Percentiles rank a stretch among this genome's conserved stretches.
These are phyloP conservation scores for Penicillium coprophilum DNA, from an alignment of 495 filamentous ascomycete genomes.

Conservation along the genomic window DNA sequence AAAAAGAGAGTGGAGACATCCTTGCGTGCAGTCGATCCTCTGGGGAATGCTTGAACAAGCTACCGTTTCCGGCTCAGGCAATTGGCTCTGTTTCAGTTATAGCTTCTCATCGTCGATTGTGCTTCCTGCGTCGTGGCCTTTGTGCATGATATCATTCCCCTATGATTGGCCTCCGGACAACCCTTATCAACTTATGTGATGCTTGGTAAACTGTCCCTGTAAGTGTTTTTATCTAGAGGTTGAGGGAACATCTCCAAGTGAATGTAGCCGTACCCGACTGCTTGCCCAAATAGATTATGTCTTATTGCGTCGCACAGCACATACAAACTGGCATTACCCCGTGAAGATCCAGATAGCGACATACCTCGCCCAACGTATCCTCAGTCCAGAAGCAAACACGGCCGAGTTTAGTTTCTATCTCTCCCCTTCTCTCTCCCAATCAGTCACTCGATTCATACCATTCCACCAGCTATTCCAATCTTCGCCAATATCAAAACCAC, in stretches of 20 bases:
- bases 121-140: not conserved
- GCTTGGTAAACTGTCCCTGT: not conserved
- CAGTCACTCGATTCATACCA: not conserved
- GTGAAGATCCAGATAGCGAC: constrained; percentile 3
- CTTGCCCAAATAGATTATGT: not conserved
- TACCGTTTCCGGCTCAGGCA: not conserved
- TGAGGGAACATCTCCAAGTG: not conserved
- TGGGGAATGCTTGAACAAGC: constrained; percentile 15
- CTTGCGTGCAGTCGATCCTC: constrained; percentile 27
- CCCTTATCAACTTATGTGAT: constrained; percentile 1
- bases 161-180: constrained; percentile 3
- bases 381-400: not conserved
- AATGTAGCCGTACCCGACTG: not conserved
- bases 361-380: constrained; percentile 7
- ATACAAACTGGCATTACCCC: constrained; percentile 1
- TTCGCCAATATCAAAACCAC: not conserved
- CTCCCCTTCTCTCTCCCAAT: not conserved
- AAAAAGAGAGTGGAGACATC: constrained; percentile 19
- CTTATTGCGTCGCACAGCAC: not conserved
- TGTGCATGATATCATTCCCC: not conserved
- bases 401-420: not conserved
- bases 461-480: constrained; percentile 1
- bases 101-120: constrained; percentile 3
- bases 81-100: constrained; percentile 20
- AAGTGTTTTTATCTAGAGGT: not conserved